phyloP scores from a whole-genome alignment of 768 basidiomycete genomes.

The Neoboletus subvelutipes region DNA sequence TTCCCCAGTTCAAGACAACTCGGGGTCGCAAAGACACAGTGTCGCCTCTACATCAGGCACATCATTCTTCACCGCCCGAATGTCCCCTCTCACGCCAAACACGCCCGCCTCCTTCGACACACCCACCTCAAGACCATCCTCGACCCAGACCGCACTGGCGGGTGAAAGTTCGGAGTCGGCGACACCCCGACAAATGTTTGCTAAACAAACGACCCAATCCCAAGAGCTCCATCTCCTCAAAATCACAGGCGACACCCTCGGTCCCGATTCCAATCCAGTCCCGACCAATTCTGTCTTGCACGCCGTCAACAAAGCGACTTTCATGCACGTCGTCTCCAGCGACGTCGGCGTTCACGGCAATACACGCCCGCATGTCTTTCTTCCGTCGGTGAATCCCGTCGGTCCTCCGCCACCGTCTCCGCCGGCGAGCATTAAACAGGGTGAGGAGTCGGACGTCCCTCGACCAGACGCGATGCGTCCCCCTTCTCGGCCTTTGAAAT shows the following conservation, averaged over 20 bases:
- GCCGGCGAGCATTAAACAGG: conserved; percentile 40
- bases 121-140: conserved; percentile 35
- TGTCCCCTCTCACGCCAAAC: conserved; percentile 24
- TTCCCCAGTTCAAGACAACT: conserved; percentile 12
- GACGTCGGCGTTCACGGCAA: conserved; percentile 16
- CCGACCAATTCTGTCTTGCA: conserved; percentile 34
- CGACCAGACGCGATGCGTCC: conserved; percentile 31
- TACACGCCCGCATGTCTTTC: neutral
- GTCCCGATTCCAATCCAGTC: conserved; percentile 40
- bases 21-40: conserved; percentile 22
- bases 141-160: conserved; percentile 32
- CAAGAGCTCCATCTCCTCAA: conserved; percentile 57
- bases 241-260: conserved; percentile 49
- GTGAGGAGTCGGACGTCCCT: conserved; percentile 13
- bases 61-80: conserved; percentile 29
- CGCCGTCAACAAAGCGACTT: conserved; percentile 35
- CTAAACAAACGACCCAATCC: conserved; percentile 26
- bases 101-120: conserved; percentile 24
- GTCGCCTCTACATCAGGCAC: conserved; percentile 26
- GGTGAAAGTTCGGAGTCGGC: conserved; percentile 16
- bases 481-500: conserved; percentile 22
- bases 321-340: conserved; percentile 33
- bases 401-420: conserved; percentile 64
- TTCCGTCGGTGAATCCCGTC: conserved; percentile 6
- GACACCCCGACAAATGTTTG: conserved; percentile 37